These are phyloP conservation scores for Pseudogymnoascus sp. DNA, from an alignment of 2,329 filamentous ascomycete species.

Conservation along the genomic window DNA sequence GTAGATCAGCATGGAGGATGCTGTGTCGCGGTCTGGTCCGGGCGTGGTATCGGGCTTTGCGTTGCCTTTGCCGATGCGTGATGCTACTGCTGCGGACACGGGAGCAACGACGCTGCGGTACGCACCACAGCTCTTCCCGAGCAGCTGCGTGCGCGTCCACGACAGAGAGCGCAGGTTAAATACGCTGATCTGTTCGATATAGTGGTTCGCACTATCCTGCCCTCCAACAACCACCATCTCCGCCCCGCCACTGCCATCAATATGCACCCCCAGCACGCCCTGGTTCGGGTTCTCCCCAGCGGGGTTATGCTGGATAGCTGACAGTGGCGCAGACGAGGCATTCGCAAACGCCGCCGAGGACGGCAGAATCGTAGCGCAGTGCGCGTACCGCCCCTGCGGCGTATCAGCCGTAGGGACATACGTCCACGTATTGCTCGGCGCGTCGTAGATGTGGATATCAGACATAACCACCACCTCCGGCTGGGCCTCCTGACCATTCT, in stretches of 20 bases:
- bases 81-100: slow-evolving; percentile 56
- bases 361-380: slow-evolving; percentile 86
- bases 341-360: slow-evolving; percentile 85
- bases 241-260: slow-evolving; percentile 84
- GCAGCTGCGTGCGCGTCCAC: slow-evolving; percentile 82
- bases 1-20: slow-evolving; percentile 83
- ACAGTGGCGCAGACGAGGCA: slow-evolving; percentile 64
- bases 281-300: slow-evolving; percentile 76
- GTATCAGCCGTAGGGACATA: slow-evolving; percentile 67
- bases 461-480: slow-evolving; percentile 95
- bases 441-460: slow-evolving; percentile 93
- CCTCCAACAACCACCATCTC: slow-evolving; percentile 97
- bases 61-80: slow-evolving; percentile 55
- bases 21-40: slow-evolving; percentile 26
- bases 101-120: slow-evolving; percentile 94
- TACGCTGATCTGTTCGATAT: slow-evolving; percentile 97
- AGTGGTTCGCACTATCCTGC: slow-evolving; percentile 95
- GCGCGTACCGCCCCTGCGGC: slow-evolving; percentile 90
- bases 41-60: slow-evolving; percentile 20
- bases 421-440: slow-evolving; percentile 74
- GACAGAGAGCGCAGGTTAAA: slow-evolving; percentile 93
- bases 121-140: slow-evolving; percentile 89
- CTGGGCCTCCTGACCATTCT: slow-evolving; percentile 51
- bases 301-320: slow-evolving; percentile 84
- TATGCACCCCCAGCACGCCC: slow-evolving; percentile 75